Conservation (phyloP, 306 rosid species). For the Oemleria cerasiformis region DNA sequence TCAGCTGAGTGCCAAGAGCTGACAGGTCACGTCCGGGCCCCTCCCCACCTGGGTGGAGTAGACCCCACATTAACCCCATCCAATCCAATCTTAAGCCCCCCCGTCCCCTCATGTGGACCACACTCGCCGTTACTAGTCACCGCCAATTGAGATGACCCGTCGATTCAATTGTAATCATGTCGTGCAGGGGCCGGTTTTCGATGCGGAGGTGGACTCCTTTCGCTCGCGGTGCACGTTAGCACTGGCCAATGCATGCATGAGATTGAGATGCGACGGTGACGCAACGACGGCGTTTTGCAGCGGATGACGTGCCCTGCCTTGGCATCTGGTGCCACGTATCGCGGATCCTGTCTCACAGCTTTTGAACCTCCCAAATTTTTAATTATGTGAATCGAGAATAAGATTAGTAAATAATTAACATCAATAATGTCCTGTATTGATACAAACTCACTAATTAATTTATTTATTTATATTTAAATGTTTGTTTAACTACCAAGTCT, state of each 20-base stretch:
- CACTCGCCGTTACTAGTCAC: neutral
- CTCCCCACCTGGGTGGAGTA: neutral
- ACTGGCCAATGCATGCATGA: constrained; percentile 3
- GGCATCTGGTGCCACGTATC: constrained; percentile 37
- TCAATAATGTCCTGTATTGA: neutral
- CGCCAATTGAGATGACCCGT: neutral
- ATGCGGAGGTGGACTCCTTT: neutral
- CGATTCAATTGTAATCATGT: neutral
- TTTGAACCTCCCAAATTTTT: constrained; percentile 40
- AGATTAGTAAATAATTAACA: neutral
- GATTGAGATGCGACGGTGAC: constrained; percentile 2
- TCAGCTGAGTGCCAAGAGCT: neutral
- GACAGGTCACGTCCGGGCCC: neutral
- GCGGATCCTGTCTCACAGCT: constrained; percentile 50
- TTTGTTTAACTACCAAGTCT: neutral
- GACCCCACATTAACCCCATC: neutral
- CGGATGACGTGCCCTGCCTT: constrained; percentile 20
- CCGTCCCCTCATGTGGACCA: neutral
- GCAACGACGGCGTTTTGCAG: constrained; percentile 33
- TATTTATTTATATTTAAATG: neutral
- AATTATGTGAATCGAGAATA: neutral
- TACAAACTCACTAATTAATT: neutral
- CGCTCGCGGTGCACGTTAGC: constrained; percentile 7
- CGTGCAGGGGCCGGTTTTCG: neutral
- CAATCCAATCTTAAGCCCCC: neutral